Evolutionary conservation across 1,139 yeast genomes (phyloP).

Genomic region (Meyerozyma sp.): DNA sequence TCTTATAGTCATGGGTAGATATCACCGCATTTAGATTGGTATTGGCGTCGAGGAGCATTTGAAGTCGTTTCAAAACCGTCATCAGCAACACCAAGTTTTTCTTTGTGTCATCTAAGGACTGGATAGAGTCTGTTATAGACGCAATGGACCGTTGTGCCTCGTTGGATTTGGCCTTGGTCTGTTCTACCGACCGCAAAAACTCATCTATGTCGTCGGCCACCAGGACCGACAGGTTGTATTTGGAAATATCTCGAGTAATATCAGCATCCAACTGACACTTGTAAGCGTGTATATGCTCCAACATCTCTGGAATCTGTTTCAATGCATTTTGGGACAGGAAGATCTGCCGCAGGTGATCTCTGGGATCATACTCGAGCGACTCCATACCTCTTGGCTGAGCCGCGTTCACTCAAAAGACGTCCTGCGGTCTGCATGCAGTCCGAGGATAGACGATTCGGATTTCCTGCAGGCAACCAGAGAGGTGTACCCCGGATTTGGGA

Average conservation of each 20-base stretch:
- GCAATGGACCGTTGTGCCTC: conserved; percentile 60
- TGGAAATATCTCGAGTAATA: conserved; percentile 26
- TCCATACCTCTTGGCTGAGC: conserved; percentile 4
- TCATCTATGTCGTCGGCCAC: conserved; percentile 40
- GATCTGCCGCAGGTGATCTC: conserved; percentile 28
- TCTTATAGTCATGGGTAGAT: conserved; percentile 47
- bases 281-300: conserved; percentile 36
- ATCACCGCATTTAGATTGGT: conserved; percentile 53
- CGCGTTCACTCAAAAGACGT: neutral
- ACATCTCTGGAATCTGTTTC: conserved; percentile 41
- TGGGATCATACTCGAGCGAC: conserved; percentile 24
- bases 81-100: conserved; percentile 76
- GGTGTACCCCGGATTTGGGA: no score
- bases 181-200: conserved; percentile 35
- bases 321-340: conserved; percentile 41
- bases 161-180: conserved; percentile 23
- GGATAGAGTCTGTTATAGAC: conserved; percentile 70
- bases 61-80: conserved; percentile 81
- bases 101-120: conserved; percentile 74
- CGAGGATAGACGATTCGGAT: no score
- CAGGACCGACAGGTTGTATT: conserved; percentile 20
- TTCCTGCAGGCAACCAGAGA: no score
- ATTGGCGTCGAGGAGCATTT: conserved; percentile 79
- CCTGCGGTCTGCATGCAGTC: neutral
- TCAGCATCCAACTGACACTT: conserved; percentile 40